phyloP scores from a whole-genome alignment of 73 alveolate species.

The Paramecium primaurelia region DNA sequence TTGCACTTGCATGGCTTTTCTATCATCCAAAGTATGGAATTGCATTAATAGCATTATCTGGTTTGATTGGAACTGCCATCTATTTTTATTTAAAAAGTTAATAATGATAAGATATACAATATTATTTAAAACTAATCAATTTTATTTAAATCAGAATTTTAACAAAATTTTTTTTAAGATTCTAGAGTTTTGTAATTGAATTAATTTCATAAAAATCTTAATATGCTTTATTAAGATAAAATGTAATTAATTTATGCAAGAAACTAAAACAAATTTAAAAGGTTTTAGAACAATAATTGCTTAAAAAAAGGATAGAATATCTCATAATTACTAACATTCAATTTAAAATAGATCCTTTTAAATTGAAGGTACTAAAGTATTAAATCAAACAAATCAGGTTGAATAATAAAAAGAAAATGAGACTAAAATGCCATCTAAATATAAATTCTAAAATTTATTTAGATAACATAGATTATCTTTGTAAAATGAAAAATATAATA shows the following conservation, averaged over 20 bases:
- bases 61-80: not conserved
- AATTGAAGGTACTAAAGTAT: not conserved
- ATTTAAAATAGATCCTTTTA: not conserved
- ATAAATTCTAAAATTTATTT: not conserved
- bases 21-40: constrained; percentile 30
- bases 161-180: not conserved
- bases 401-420: not conserved
- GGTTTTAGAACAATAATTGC: not conserved
- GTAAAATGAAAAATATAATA: not conserved
- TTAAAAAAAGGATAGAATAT: not conserved
- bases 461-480: not conserved
- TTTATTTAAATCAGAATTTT: not conserved
- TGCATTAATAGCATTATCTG: not conserved
- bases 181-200: not conserved
- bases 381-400: not conserved
- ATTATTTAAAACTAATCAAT: not conserved
- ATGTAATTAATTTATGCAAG: not conserved
- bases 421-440: not conserved
- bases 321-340: not conserved
- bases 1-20: constrained; percentile 21
- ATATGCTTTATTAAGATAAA: not conserved
- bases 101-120: not conserved
- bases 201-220: not conserved
- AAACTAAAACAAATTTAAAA: not conserved
- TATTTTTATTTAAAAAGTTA: not conserved